Evolutionary conservation across 805 yeast genomes (phyloP).

Genomic region (Suhomyces kilbournensis): DNA sequence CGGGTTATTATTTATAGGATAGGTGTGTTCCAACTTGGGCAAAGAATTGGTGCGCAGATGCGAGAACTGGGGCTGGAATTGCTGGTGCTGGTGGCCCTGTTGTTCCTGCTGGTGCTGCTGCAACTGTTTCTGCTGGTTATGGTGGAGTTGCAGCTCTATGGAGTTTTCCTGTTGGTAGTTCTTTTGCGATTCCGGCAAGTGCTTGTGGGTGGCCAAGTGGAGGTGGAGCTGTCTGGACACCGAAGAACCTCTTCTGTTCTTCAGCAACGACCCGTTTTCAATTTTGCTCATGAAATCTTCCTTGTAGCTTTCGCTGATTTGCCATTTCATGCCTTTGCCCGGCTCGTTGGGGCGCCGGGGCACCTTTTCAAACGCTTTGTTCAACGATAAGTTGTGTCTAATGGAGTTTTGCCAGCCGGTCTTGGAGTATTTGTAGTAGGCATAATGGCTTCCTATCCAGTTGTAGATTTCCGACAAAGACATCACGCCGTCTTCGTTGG

Average conservation of each 20-base stretch:
- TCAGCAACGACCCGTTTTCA: slow-evolving; percentile 69
- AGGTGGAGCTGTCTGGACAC: slow-evolving; percentile 77
- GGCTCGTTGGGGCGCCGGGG: slow-evolving; percentile 95
- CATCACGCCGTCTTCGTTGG: slow-evolving; percentile 82
- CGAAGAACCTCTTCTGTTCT: slow-evolving; percentile 74
- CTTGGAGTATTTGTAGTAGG: slow-evolving; percentile 86
- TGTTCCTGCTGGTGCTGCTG: slow-evolving; percentile 11
- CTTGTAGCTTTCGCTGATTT: slow-evolving; percentile 79
- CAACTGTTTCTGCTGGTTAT: slow-evolving; percentile 14
- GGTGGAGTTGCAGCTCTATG: slow-evolving; percentile 16
- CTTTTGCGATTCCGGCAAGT: slow-evolving; percentile 47
- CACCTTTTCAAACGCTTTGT: slow-evolving; percentile 96
- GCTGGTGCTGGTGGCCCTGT: slow-evolving; percentile 6
- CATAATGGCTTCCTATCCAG: slow-evolving; percentile 84
- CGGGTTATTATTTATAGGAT: slow-evolving; percentile 20
- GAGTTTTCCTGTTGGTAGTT: slow-evolving; percentile 20
- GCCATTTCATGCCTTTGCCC: slow-evolving; percentile 99
- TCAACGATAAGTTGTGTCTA: slow-evolving; percentile 88
- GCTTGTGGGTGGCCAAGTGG: slow-evolving; percentile 61
- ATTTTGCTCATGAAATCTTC: slow-evolving; percentile 82
- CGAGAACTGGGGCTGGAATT: slow-evolving; percentile 2
- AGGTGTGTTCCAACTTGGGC: slow-evolving; percentile 19
- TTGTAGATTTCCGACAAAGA: slow-evolving; percentile 88
- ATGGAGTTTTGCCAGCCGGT: slow-evolving; percentile 99
- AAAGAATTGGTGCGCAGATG: slow-evolving; percentile 16